Evolutionary conservation across 345 rosid species (phyloP).

Genomic region (Citrus inodora): DNA sequence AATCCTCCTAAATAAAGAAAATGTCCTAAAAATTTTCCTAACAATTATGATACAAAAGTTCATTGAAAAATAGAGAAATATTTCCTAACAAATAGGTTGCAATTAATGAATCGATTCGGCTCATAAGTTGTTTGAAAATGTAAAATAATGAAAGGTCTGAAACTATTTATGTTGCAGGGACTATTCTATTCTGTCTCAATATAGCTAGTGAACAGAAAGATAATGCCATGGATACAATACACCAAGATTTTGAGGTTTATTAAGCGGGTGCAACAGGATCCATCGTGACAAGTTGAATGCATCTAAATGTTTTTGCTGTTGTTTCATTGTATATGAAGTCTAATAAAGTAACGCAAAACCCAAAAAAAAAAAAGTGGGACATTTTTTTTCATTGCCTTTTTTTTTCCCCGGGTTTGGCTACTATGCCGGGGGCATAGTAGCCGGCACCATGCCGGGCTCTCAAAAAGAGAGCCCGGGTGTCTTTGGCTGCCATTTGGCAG

Average conservation of each 20-base stretch:
- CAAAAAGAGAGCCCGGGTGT: too few species aligned
- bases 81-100: neutral
- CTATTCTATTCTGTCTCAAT: constrained; percentile 21
- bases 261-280: constrained; percentile 23
- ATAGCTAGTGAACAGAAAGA: constrained; percentile 33
- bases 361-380: neutral
- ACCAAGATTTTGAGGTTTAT: neutral
- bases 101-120: neutral
- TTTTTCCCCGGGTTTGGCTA: too few species aligned
- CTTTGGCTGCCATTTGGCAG: too few species aligned
- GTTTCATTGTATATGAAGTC: too few species aligned
- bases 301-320: too few species aligned
- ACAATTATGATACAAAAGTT: too few species aligned
- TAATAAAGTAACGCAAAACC: too few species aligned
- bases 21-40: too few species aligned
- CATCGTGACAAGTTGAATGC: neutral
- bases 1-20: too few species aligned
- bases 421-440: too few species aligned
- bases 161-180: constrained; percentile 16
- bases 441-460: too few species aligned
- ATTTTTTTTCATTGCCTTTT: neutral
- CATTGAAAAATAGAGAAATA: too few species aligned
- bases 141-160: neutral
- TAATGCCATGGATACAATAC: constrained; percentile 18
- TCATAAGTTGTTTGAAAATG: neutral